Conservation (phyloP, 108 stramenopile genomes). For the Skeletonema potamos region DNA sequence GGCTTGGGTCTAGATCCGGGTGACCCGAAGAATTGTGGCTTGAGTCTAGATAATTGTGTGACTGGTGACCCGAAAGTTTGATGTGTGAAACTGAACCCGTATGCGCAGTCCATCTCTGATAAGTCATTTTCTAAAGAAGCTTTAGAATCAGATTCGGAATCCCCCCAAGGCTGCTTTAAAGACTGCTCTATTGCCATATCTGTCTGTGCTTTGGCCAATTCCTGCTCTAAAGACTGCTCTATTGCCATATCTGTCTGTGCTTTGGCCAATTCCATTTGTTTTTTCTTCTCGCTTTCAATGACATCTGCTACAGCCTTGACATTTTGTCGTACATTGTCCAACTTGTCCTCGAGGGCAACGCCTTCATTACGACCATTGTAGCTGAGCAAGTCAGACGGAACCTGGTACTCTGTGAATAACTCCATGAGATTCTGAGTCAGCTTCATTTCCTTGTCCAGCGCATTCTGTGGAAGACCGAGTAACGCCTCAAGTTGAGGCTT, state of each 20-base stretch:
- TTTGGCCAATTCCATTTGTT: slow-evolving; percentile 53
- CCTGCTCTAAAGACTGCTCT: slow-evolving; percentile 19
- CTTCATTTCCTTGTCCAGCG: slow-evolving; percentile 84
- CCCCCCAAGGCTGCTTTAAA: too few species aligned
- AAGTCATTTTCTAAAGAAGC: too few species aligned
- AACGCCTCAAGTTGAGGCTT: slow-evolving; percentile 86
- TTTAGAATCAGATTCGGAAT: too few species aligned
- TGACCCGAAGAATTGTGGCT: too few species aligned
- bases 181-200: slow-evolving; percentile 41
- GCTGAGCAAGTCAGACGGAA: slow-evolving; percentile 82
- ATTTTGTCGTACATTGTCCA: slow-evolving; percentile 62
- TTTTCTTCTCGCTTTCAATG: slow-evolving; percentile 55
- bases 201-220: slow-evolving; percentile 49
- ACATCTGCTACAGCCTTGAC: slow-evolving; percentile 70
- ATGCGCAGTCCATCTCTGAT: too few species aligned
- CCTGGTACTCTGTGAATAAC: slow-evolving; percentile 83
- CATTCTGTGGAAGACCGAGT: slow-evolving; percentile 59
- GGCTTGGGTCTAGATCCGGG: neutral
- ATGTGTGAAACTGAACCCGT: too few species aligned
- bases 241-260: slow-evolving; percentile 56
- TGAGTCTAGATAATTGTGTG: too few species aligned
- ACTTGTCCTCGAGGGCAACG: slow-evolving; percentile 47
- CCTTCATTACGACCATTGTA: slow-evolving; percentile 61
- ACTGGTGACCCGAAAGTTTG: too few species aligned
- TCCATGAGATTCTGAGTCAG: slow-evolving; percentile 84